Evolutionary conservation across 495 filamentous ascomycete genomes (phyloP), one percentile per base, ranked within the genome.

Genomic region (Delitschia confertaspora): DNA sequence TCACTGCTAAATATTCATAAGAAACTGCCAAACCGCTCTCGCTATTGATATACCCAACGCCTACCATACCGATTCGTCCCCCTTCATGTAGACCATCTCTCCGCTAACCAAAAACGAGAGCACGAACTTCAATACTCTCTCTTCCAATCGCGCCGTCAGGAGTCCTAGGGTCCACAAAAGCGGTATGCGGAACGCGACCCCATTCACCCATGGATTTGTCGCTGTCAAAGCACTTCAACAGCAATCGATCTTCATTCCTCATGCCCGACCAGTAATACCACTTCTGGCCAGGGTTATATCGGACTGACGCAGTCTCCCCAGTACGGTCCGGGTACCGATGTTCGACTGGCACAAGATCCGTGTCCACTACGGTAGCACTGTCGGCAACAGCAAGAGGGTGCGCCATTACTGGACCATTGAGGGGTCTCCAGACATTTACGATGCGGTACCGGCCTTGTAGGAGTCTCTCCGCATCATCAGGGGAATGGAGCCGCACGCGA

Each of bases 51-150:
- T n/a, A n/a, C n/a, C n/a, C n/a, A n/a, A n/a, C n/a, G n/a, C n/a
- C n/a, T n/a, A n/a, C n/a, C n/a, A n/a, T n/a, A n/a, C n/a, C n/a
- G n/a, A n/a, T 30, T 13, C 26, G 13, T 8, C 26, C 26, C 26
- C 26, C 13, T 30, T 30, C 26, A 30, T 30, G 8, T 13, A 30
- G 8, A 8, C 26, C 8, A 36, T 22, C 16, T 33, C 23, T 11
- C 17, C 67, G n/a, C 17, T 51, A 83, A 0, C 85, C 85, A 72
- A 93, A 88, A 8, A 93, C 78, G 62, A 93, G 68, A 13, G 85
- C 81, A 58, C 85, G 70, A 13, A 93, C 82, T 62, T 93, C 85
- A 62, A 95, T 89, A 60, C 85, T 93, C 71, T 91, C 83, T 58
- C 66, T 52, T 9, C 56, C 58, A 20, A 55, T 45, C 38, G 58